phyloP scores from a whole-genome alignment of 202 grass and related monocot genomes.

The Schoenoplectus tabernaemontani region DNA sequence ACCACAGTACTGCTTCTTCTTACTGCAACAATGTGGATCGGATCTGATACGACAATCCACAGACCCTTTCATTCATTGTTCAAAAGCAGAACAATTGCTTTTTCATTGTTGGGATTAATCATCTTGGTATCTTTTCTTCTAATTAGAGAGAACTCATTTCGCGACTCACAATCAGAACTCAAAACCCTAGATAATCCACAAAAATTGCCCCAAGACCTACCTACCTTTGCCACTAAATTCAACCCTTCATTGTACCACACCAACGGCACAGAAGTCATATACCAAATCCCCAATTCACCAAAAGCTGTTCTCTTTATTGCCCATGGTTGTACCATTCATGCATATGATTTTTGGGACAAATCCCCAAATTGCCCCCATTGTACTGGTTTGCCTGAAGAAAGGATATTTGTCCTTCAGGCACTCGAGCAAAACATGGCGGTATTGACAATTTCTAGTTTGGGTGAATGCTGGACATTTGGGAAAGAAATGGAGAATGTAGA shows the following conservation, averaged over 20 bases:
- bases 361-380: conserved; percentile 59
- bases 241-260: conserved; percentile 35
- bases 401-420: conserved; percentile 45
- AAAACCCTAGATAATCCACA: neutral
- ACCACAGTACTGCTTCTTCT: neutral
- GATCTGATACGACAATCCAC: conserved; percentile 16
- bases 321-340: conserved; percentile 72
- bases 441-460: conserved; percentile 60
- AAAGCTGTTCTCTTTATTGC: conserved; percentile 69
- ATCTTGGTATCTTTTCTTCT: conserved; percentile 39
- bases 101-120: conserved; percentile 22
- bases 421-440: conserved; percentile 54
- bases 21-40: neutral
- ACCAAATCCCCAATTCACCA: conserved; percentile 43
- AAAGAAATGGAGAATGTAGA: conserved; percentile 52
- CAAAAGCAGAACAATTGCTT: conserved; percentile 5
- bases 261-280: conserved; percentile 65
- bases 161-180: neutral
- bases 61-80: neutral
- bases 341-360: conserved; percentile 78
- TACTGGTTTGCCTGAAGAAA: conserved; percentile 72
- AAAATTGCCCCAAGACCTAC: neutral
- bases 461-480: conserved; percentile 57
- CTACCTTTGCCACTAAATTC: conserved; percentile 22
- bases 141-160: conserved; percentile 17